A percentile compares a stretch with the other conserved stretches of the same genome.
phyloP scores from a whole-genome alignment of 2,329 filamentous ascomycete species.

The Alternaria brassicicola region DNA sequence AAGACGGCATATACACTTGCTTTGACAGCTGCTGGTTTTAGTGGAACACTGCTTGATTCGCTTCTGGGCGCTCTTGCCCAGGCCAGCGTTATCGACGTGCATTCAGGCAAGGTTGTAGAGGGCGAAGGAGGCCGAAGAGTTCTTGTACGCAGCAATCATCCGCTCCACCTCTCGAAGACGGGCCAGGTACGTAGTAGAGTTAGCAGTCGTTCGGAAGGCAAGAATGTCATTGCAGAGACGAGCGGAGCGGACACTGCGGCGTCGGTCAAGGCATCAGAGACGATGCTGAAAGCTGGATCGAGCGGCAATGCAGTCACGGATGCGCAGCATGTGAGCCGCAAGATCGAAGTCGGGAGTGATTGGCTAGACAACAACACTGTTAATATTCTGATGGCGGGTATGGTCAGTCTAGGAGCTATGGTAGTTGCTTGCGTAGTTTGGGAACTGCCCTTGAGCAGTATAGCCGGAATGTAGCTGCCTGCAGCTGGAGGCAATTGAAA shows the following conservation, averaged over 20 bases:
- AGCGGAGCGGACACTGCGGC: slow-evolving; percentile 29
- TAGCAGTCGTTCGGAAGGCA: slow-evolving; percentile 50
- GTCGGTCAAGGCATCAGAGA: slow-evolving; percentile 36
- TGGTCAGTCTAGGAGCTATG: slow-evolving; percentile 82
- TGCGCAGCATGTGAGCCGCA: slow-evolving; percentile 54
- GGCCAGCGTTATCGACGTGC: slow-evolving; percentile 81
- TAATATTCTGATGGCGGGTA: slow-evolving; percentile 87
- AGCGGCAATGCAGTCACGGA: slow-evolving; percentile 37
- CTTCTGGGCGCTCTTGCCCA: slow-evolving; percentile 85
- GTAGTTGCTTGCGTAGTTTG: slow-evolving; percentile 43
- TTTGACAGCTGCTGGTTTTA: slow-evolving; percentile 73
- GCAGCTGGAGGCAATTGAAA: background rate
- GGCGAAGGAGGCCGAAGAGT: slow-evolving; percentile 74
- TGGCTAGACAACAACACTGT: slow-evolving; percentile 94
- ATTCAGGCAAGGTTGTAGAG: slow-evolving; percentile 87
- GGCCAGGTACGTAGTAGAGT: slow-evolving; percentile 47
- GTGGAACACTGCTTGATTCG: slow-evolving; percentile 87
- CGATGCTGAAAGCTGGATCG: slow-evolving; percentile 40
- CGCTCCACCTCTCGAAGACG: slow-evolving; percentile 38
- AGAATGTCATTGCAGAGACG: slow-evolving; percentile 45
- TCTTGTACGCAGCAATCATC: slow-evolving; percentile 43
- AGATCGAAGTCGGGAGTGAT: slow-evolving; percentile 69
- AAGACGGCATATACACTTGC: slow-evolving; percentile 53
- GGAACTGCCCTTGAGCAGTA: slow-evolving; percentile 39
- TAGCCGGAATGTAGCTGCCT: slow-evolving; percentile 20